These are phyloP conservation scores for Pezicula carpinea DNA, from an alignment of 2,329 filamentous ascomycete genomes.

Conservation along the genomic window DNA sequence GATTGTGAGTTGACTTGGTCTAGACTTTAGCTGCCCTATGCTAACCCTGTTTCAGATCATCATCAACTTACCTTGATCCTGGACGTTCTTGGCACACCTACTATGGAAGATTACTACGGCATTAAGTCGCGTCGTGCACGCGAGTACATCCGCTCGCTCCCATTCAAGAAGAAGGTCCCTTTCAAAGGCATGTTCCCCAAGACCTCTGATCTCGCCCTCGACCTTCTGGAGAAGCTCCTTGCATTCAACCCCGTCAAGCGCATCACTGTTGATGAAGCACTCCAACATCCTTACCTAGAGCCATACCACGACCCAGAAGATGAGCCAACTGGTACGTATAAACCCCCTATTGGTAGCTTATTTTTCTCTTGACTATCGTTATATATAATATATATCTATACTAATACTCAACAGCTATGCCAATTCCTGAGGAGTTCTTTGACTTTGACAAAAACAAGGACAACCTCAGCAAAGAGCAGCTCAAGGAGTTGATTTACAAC, in stretches of 20 bases:
- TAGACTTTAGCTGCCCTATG: neutral
- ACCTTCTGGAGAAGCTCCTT: constrained; percentile 89
- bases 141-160: constrained; percentile 95
- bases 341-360: too few species aligned
- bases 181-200: constrained; percentile 97
- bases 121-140: constrained; percentile 97
- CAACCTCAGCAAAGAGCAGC: constrained; percentile 93
- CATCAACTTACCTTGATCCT: constrained; percentile 96
- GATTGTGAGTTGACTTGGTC: constrained; percentile 65
- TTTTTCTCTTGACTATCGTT: too few species aligned
- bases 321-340: constrained; percentile 59
- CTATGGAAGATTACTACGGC: constrained; percentile 99
- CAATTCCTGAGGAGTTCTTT: constrained; percentile 98
- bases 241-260: constrained; percentile 99
- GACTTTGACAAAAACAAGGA: constrained; percentile 99
- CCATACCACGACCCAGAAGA: constrained; percentile 99
- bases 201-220: constrained; percentile 94
- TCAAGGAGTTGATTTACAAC: constrained; percentile 96
- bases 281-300: constrained; percentile 97
- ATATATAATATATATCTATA: too few species aligned
- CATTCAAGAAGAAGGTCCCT: constrained; percentile 99
- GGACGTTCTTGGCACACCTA: constrained; percentile 94
- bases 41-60: constrained; percentile 60
- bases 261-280: constrained; percentile 93
- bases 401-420: constrained; percentile 57